Conservation (phyloP, 2,329 filamentous ascomycete genomes). For the Botrytis cinerea region DNA sequence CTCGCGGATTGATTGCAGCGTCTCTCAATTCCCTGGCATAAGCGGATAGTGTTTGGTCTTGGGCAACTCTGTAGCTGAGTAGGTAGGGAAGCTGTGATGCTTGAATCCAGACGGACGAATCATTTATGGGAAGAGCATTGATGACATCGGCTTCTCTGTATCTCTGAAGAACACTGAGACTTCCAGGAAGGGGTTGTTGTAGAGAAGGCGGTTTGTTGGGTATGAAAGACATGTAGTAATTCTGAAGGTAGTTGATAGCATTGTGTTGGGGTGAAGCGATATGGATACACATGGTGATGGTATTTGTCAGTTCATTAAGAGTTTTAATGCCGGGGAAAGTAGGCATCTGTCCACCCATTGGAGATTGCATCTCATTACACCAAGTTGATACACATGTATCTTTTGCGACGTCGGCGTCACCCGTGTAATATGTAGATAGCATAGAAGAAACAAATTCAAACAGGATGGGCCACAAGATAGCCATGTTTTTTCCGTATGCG, state of each 20-base stretch:
- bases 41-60: conserved; percentile 44
- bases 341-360: conserved; percentile 44
- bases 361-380: conserved; percentile 45
- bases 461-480: conserved; percentile 48
- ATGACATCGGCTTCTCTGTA: conserved; percentile 25
- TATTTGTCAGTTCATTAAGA: conserved; percentile 47
- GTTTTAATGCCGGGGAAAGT: conserved; percentile 49
- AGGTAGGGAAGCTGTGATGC: conserved; percentile 50
- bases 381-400: conserved; percentile 45
- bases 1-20: background rate
- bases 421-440: conserved; percentile 43
- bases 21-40: conserved; percentile 18
- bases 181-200: conserved; percentile 42
- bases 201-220: conserved; percentile 48
- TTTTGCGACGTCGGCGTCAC: conserved; percentile 40
- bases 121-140: conserved; percentile 46
- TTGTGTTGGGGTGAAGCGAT: conserved; percentile 53
- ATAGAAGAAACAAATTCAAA: conserved; percentile 47
- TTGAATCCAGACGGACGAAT: conserved; percentile 49
- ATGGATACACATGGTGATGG: conserved; percentile 55
- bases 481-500: conserved; percentile 50
- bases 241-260: conserved; percentile 54
- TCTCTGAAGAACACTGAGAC: conserved; percentile 16
- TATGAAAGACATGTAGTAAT: conserved; percentile 53
- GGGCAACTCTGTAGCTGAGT: conserved; percentile 47